phyloP scores from a whole-genome alignment of 2,329 filamentous ascomycete species.

The Lanzia echinophila region DNA sequence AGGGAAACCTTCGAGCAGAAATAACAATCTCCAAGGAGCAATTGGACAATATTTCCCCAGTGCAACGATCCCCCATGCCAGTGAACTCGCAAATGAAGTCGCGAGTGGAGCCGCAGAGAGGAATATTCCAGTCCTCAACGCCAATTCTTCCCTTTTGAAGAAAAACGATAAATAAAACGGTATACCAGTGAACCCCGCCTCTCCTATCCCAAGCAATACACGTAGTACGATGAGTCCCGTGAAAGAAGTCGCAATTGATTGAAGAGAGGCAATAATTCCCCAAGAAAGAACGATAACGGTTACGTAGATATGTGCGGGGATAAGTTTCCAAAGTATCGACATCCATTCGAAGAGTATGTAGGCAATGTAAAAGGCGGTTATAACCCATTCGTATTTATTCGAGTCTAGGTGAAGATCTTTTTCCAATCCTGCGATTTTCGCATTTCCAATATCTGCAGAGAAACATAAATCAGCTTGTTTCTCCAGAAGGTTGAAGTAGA shows the following conservation, averaged over 20 bases:
- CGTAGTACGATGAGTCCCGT: conserved; percentile 49
- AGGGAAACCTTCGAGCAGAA: conserved; percentile 79
- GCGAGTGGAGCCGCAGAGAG: conserved; percentile 79
- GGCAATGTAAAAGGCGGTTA: conserved; percentile 55
- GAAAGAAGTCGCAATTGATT: conserved; percentile 59
- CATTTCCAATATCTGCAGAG: conserved; percentile 52
- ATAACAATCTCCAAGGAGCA: conserved; percentile 78
- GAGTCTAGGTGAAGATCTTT: conserved; percentile 48
- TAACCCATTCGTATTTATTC: conserved; percentile 51
- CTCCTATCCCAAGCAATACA: conserved; percentile 52
- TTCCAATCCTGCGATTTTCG: conserved; percentile 57
- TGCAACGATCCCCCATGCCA: conserved; percentile 73
- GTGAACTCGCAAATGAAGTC: conserved; percentile 71
- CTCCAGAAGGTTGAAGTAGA: not conserved
- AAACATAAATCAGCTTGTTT: not conserved
- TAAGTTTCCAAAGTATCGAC: conserved; percentile 52
- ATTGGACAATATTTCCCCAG: conserved; percentile 60
- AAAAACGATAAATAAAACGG: conserved; percentile 61
- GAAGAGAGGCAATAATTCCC: conserved; percentile 72
- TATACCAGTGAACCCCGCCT: conserved; percentile 59
- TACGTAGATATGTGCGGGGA: conserved; percentile 56
- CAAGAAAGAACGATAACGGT: conserved; percentile 63
- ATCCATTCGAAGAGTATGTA: conserved; percentile 62
- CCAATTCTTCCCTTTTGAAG: conserved; percentile 64
- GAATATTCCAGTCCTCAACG: conserved; percentile 78